Conservation (phyloP, 495 filamentous ascomycete species). For the Tirmania nivea region DNA sequence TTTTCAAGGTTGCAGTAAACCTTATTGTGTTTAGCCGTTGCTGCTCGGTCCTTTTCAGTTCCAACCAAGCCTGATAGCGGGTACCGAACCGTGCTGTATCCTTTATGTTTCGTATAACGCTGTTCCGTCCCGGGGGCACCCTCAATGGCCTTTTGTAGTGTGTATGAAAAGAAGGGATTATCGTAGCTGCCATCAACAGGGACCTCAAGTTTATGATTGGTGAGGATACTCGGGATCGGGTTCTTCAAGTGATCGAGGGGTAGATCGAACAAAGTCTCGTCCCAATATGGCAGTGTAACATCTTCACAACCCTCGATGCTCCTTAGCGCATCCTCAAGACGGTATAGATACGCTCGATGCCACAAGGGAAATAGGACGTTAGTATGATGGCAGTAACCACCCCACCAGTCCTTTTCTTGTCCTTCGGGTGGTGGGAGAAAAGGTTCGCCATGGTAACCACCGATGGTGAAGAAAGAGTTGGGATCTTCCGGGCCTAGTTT, state of each 20-base stretch:
- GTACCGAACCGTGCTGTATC: neutral
- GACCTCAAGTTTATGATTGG: neutral
- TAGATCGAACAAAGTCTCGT: no score
- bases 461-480: conserved; percentile 16
- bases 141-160: neutral
- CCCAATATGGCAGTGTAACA: conserved; percentile 15
- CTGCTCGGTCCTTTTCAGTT: neutral
- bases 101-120: neutral
- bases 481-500: conserved; percentile 1
- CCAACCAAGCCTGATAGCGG: neutral
- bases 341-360: conserved; percentile 23
- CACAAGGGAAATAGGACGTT: conserved; percentile 25
- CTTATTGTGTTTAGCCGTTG: neutral
- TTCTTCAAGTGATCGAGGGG: no score
- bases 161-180: neutral
- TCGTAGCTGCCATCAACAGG: neutral
- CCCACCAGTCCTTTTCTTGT: conserved; percentile 1
- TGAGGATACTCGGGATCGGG: no score
- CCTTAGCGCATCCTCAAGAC: conserved; percentile 13
- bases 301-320: conserved; percentile 1
- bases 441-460: conserved; percentile 17
- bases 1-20: neutral
- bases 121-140: neutral
- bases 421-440: no score
- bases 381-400: conserved; percentile 24